Conservation (phyloP, 441 rosid genomes). For the Melastoma candidum region DNA sequence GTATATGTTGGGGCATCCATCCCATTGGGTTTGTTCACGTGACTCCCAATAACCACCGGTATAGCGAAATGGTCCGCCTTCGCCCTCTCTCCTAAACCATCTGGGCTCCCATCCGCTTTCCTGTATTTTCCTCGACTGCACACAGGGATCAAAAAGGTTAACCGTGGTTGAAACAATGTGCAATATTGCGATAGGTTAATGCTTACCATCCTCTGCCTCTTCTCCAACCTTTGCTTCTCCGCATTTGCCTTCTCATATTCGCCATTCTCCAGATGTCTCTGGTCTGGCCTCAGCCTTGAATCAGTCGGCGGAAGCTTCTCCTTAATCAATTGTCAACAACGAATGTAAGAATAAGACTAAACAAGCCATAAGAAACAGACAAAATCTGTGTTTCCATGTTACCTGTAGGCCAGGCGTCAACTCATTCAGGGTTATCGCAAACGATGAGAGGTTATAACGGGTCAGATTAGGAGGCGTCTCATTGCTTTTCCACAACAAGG, state of each 20-base stretch:
- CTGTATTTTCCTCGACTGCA: constrained; percentile 84
- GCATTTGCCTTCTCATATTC: constrained; percentile 88
- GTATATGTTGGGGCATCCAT: constrained; percentile 69
- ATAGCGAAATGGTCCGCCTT: constrained; percentile 49
- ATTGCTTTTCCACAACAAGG: constrained; percentile 68
- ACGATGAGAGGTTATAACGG: constrained; percentile 91
- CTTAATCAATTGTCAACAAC: constrained; percentile 66
- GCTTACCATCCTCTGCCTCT: constrained; percentile 87
- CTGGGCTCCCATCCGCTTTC: constrained; percentile 93
- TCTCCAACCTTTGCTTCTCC: constrained; percentile 84
- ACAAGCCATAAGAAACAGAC: constrained; percentile 12
- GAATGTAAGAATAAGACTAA: constrained; percentile 40
- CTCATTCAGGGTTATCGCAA: constrained; percentile 85
- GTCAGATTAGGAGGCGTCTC: constrained; percentile 70
- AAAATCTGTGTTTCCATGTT: constrained; percentile 29
- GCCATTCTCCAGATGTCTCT: constrained; percentile 88
- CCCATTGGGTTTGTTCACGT: constrained; percentile 57
- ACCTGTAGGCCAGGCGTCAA: constrained; percentile 85
- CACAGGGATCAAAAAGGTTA: too few species aligned
- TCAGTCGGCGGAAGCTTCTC: constrained; percentile 95
- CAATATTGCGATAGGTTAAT: neutral
- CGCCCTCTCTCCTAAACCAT: constrained; percentile 67
- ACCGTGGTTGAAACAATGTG: too few species aligned
- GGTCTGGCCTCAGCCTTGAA: constrained; percentile 91
- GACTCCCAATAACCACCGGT: constrained; percentile 94